A percentile compares a stretch with the other conserved stretches of the same genome.
Conservation (phyloP, 768 basidiomycete species). For the Mycena sanguinolenta region DNA sequence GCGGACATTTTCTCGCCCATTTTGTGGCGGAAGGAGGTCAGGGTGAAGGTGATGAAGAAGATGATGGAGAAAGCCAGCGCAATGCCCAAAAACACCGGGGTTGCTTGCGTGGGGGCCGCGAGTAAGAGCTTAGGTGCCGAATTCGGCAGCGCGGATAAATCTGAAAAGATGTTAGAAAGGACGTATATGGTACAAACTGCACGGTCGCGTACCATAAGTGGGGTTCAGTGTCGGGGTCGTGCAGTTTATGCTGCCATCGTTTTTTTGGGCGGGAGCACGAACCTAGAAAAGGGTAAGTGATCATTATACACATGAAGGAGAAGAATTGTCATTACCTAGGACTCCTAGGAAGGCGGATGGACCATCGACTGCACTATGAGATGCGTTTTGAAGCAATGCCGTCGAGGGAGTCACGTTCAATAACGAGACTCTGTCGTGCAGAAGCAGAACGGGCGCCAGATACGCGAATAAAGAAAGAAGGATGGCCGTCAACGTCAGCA, state of each 20-base stretch:
- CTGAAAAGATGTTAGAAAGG: constrained; percentile 49
- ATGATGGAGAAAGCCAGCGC: constrained; percentile 67
- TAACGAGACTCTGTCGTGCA: constrained; percentile 74
- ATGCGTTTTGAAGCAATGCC: constrained; percentile 47
- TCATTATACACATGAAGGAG: constrained; percentile 29
- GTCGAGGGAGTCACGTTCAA: constrained; percentile 74
- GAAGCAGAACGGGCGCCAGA: constrained; percentile 72
- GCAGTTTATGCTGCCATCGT: constrained; percentile 67
- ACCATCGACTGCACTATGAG: constrained; percentile 64
- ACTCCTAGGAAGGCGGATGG: constrained; percentile 77
- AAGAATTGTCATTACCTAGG: constrained; percentile 62
- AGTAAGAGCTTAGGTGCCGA: constrained; percentile 69
- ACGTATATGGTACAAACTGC: not conserved
- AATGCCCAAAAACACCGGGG: constrained; percentile 74
- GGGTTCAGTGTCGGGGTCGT: constrained; percentile 68
- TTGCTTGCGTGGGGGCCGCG: constrained; percentile 70
- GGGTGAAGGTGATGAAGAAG: constrained; percentile 76
- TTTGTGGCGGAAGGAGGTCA: constrained; percentile 75
- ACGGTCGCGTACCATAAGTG: constrained; percentile 64
- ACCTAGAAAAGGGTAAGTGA: constrained; percentile 55
- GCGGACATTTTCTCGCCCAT: constrained; percentile 66
- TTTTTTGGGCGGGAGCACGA: constrained; percentile 72
- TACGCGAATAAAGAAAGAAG: constrained; percentile 77
- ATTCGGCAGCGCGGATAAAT: constrained; percentile 72
- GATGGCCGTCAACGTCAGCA: constrained; percentile 75